Evolutionary conservation across 257 asterid species (phyloP).

Genomic region (Rhazya stricta): DNA sequence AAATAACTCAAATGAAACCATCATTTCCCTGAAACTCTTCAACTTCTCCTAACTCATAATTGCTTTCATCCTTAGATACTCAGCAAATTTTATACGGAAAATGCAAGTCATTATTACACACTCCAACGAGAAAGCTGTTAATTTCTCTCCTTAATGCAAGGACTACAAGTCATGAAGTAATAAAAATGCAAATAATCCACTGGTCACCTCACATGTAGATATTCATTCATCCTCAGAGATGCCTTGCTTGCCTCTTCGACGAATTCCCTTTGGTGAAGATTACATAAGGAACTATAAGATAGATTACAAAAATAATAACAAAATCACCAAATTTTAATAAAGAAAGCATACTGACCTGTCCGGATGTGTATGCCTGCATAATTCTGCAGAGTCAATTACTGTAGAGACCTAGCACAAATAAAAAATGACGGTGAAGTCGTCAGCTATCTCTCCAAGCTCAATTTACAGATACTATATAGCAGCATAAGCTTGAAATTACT

Average conservation of each 20-base stretch:
- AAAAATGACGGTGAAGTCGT: no score
- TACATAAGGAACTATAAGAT: not conserved
- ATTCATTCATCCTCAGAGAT: conserved; percentile 70
- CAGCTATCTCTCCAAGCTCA: conserved; percentile 9
- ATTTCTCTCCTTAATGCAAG: not conserved
- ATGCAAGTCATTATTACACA: not conserved
- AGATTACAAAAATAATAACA: not conserved
- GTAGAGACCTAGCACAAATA: conserved; percentile 75
- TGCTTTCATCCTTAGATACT: not conserved
- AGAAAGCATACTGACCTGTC: conserved; percentile 50
- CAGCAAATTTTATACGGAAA: not conserved
- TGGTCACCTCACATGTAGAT: conserved; percentile 86
- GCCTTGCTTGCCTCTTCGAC: conserved; percentile 84
- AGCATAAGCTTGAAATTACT: no score
- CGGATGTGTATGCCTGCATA: conserved; percentile 96
- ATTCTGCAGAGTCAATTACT: conserved; percentile 85
- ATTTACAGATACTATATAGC: not conserved
- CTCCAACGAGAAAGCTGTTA: not conserved
- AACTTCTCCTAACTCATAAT: not conserved
- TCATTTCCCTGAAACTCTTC: not conserved
- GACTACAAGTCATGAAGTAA: not conserved
- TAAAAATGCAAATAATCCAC: conserved; percentile 25
- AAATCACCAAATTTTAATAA: not conserved
- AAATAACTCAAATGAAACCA: not conserved
- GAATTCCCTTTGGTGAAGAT: conserved; percentile 48